A percentile compares a stretch with the other conserved stretches of the same genome.
Evolutionary conservation across 768 basidiomycete genomes (phyloP).

Genomic region (Solioccasus polychromus): DNA sequence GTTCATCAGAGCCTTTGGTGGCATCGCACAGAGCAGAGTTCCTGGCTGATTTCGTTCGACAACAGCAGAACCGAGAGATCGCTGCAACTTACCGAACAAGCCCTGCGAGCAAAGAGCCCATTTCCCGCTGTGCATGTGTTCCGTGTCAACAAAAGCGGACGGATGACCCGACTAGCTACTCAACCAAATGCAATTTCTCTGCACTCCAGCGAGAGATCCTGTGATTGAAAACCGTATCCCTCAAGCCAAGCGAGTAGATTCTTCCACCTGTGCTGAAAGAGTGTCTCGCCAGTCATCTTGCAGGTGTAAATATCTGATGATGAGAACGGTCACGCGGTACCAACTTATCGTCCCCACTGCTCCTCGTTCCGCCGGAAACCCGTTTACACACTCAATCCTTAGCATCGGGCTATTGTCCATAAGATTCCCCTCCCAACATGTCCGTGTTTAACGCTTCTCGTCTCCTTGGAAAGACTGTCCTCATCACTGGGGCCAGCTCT

Average conservation of each 20-base stretch:
- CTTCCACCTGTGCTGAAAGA: conserved; percentile 37
- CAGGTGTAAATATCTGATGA: too few relatives aligned
- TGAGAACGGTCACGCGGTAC: too few relatives aligned
- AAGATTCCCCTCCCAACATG: conserved; percentile 41
- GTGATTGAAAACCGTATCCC: conserved; percentile 45
- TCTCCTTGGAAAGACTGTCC: conserved; percentile 79
- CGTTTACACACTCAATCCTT: neutral
- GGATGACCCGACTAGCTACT: conserved; percentile 23
- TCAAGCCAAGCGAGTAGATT: conserved; percentile 52
- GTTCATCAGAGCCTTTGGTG: conserved; percentile 71
- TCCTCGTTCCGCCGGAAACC: too few relatives aligned
- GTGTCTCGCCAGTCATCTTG: neutral
- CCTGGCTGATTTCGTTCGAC: conserved; percentile 40
- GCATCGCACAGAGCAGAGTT: conserved; percentile 64
- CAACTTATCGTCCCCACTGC: too few relatives aligned
- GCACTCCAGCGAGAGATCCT: conserved; percentile 48
- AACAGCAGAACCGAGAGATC: neutral
- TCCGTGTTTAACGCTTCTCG: conserved; percentile 80
- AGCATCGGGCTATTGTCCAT: neutral
- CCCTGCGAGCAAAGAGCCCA: conserved; percentile 59
- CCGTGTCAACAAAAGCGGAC: conserved; percentile 3
- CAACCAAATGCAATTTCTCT: conserved; percentile 50
- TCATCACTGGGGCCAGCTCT: conserved; percentile 86
- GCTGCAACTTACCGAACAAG: conserved; percentile 38
- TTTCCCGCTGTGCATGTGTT: conserved; percentile 54